Evolutionary conservation across 495 filamentous ascomycete genomes (phyloP), one percentile per base, ranked within the genome.

Genomic region (Lophiostoma macrostomum): DNA sequence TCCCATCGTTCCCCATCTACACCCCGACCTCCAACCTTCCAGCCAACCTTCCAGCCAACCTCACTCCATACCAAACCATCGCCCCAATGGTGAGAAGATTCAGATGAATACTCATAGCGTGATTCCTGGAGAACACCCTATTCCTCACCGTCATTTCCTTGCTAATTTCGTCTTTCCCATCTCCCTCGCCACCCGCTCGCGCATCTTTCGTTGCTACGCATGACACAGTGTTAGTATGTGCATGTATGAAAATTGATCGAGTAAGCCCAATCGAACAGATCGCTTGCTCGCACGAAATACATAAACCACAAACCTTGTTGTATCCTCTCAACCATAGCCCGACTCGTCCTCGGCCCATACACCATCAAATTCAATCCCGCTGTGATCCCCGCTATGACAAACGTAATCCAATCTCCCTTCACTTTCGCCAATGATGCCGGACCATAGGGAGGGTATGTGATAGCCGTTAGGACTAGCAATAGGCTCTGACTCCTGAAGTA

Each of bases 101-200:
- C 5, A 81, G 45, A 58, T 81, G 77, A 38, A 80, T 80, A 14
- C 66, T 69, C 74, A 78, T 81, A 4, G 77, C 77, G 53, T 83
- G 77, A 38, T 71, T 73, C 5, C 60, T 56, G 5, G 69, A 66
- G 48, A 83, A 81, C 2, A 45, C 52, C n/a, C 68, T 68, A 53
- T 74, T 77, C 0, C 73, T 53, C 18, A 48, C 53, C 25, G 65
- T 52, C 61, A 75, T 64, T 51, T 76, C 74, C 0, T 36, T 59
- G 49, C 52, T 71, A 2, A 34, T 5, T 44, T 43, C 10, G 3
- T 27, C 39, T 24, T 23, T 19, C 14, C 20, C 25, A 10, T 11
- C 16, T 5, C 5, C 3, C n/a, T 49, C 22, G n/a, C 25, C 47
- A 32, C 19, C 27, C 18, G 40, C 55, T 5, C 23, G 18, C 1